phyloP scores from a whole-genome alignment of 139 green algal species.

The Auxenochlorella pyrenoidosa region DNA sequence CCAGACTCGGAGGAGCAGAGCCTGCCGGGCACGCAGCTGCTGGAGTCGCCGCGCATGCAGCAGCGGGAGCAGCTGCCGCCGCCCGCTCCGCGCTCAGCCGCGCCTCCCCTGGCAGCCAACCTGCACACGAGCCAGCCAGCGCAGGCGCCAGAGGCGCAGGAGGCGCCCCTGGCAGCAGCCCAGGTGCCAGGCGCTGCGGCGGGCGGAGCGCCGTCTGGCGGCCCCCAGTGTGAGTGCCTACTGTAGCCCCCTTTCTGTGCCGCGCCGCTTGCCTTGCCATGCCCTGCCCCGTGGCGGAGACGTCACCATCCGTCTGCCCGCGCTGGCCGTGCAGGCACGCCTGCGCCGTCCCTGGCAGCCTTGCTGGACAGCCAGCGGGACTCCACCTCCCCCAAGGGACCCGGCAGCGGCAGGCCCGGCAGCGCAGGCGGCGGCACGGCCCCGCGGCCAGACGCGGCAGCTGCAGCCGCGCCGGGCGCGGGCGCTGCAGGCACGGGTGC shows the following conservation, averaged over 20 bases:
- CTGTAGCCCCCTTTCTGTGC: background rate
- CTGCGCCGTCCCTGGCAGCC: background rate
- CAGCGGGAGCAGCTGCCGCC: background rate
- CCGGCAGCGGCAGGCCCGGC: background rate
- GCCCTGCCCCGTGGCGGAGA: background rate
- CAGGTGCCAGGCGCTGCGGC: background rate
- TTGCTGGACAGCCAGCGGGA: slow-evolving; percentile 33
- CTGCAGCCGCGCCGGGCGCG: background rate
- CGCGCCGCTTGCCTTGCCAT: background rate
- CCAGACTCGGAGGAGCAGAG: background rate
- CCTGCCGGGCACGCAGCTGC: slow-evolving; percentile 19
- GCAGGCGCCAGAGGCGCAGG: background rate
- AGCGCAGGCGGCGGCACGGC: background rate
- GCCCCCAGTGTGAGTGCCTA: background rate
- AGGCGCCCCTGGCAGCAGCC: background rate
- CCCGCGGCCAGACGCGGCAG: background rate
- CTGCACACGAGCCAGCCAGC: background rate
- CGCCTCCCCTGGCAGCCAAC: too few species aligned
- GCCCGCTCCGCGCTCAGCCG: too few species aligned
- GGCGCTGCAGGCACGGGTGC: background rate
- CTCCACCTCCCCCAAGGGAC: slow-evolving; percentile 32
- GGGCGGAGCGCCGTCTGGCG: background rate
- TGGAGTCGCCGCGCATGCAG: background rate
- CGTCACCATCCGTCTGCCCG: background rate
- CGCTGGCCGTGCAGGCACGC: slow-evolving; percentile 6